Evolutionary conservation across 768 basidiomycete genomes (phyloP), one percentile per base, ranked within the genome.

Genomic region (Nidularia sp.): DNA sequence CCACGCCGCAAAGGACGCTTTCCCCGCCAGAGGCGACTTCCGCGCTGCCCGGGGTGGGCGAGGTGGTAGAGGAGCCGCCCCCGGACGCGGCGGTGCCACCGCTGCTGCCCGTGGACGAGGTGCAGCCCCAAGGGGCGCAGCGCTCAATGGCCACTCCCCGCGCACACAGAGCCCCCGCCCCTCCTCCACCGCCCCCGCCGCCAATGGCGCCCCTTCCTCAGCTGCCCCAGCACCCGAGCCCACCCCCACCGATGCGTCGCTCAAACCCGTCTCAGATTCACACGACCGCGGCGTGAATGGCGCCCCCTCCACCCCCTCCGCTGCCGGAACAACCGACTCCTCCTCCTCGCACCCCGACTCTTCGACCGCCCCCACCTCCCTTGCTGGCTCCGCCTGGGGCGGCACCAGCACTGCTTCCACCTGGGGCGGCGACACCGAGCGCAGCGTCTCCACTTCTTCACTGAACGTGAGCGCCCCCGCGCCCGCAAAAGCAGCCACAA

Each of bases 21-120:
- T 73, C 55, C 61, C 79, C 48, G 54, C 62, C 48, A 66, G 80
- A 54, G 79, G 79, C 48, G 84, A 85, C 56, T 74, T 71, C 60
- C 79, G 86, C 50, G 86, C 84, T 53, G 78, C 72, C 35, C 74
- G 88, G 55, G 86, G 88, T 18, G 47, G 50, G 44, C 50, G 50
- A 22, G 50, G 50, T 32, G 50, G 50, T 3, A 43, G 50, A 6
- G 50, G 50, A 3, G 50, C 42, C 15, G n/a, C 50, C 9, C 42
- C 42, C 42, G 67, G 79, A 34, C 72, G 81, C 41, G 72, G 76
- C 56, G 71, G 42, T 10, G 33, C 42, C 6, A 34, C 50, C 34
- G 61, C 66, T 12, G 69, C 77, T 55, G 75, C 75, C 51, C 77
- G 83, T 55, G 25, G 25, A 29, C 25, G 25, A 4, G 78, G 80